These are phyloP conservation scores for Camelina hispida DNA, from an alignment of 345 rosid species.

Conservation along the genomic window DNA sequence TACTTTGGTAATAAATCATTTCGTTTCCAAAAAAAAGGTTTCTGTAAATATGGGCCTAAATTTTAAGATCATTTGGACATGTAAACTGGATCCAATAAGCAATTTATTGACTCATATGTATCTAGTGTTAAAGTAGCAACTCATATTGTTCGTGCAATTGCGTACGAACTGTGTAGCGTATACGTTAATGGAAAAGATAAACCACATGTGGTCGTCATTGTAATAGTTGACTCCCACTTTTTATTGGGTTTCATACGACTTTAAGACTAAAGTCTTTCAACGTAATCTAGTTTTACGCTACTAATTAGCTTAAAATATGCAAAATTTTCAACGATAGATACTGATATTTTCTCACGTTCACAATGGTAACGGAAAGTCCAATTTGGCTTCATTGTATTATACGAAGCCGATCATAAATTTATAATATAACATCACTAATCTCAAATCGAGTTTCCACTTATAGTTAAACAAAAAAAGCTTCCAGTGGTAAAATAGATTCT, in stretches of 20 bases:
- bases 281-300: constrained; percentile 10
- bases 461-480: background rate
- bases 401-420: background rate
- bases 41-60: background rate
- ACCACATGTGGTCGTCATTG: constrained; percentile 21
- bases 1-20: background rate
- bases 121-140: background rate
- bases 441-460: constrained; percentile 25
- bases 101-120: background rate
- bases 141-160: background rate
- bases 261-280: background rate
- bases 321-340: background rate
- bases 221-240: constrained; percentile 1
- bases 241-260: constrained; percentile 7
- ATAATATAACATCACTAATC: background rate
- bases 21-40: too few relatives aligned
- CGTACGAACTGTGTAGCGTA: constrained; percentile 15
- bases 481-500: constrained; percentile 15
- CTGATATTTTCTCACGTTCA: constrained; percentile 21
- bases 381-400: constrained; percentile 4
- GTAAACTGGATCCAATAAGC: constrained; percentile 6
- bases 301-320: background rate
- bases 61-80: background rate
- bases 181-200: background rate
- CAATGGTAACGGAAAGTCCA: constrained; percentile 11